These are phyloP conservation scores for Effrenium voratum DNA, from an alignment of 73 alveolate species.

Conservation along the genomic window DNA sequence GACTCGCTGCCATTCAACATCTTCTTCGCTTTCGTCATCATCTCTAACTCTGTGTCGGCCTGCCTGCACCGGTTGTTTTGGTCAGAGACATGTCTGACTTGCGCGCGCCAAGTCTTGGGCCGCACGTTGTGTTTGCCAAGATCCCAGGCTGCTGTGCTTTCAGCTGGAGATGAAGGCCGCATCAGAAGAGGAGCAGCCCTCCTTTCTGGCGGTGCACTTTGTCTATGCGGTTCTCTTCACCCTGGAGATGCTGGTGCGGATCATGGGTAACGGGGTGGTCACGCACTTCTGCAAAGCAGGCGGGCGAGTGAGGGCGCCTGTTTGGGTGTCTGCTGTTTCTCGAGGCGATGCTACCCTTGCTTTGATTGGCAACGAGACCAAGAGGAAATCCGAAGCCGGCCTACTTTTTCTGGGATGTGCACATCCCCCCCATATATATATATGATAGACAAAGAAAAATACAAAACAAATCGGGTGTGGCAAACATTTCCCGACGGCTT, in stretches of 20 bases:
- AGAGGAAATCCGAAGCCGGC: too few relatives aligned
- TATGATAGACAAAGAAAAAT: too few relatives aligned
- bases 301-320: too few relatives aligned
- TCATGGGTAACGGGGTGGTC: constrained; percentile 26
- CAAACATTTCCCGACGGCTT: too few relatives aligned
- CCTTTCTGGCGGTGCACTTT: constrained; percentile 27
- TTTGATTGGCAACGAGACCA: too few relatives aligned
- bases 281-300: constrained; percentile 38
- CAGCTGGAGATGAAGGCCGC: constrained; percentile 55
- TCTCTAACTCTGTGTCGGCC: constrained; percentile 52
- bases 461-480: too few relatives aligned
- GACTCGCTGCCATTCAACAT: constrained; percentile 34
- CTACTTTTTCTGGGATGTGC: too few relatives aligned
- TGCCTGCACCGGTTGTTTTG: neutral
- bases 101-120: neutral
- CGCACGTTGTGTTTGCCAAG: neutral
- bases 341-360: too few relatives aligned
- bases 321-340: too few relatives aligned
- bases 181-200: neutral
- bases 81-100: neutral
- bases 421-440: too few relatives aligned
- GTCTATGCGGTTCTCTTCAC: constrained; percentile 75
- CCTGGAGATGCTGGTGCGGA: constrained; percentile 45
- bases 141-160: constrained; percentile 21
- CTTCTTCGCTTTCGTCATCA: constrained; percentile 86